A percentile compares a stretch with the other conserved stretches of the same genome.
These are phyloP conservation scores for Trichophyton rubrum DNA, from an alignment of 2,329 filamentous ascomycete genomes.

Conservation along the genomic window DNA sequence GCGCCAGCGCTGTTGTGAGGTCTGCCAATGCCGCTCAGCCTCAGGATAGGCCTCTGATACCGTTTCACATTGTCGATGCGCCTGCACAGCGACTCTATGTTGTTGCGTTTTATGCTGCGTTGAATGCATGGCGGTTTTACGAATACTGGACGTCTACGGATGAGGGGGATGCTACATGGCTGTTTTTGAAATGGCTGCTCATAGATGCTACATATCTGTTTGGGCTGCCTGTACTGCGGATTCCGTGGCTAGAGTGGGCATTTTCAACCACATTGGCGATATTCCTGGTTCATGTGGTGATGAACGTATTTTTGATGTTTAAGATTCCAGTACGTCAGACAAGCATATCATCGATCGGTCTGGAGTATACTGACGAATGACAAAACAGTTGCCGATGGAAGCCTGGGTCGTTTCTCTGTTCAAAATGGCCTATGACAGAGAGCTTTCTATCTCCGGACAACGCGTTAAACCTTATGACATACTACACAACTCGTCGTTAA, in stretches of 20 bases:
- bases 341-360: background rate
- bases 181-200: slow-evolving; percentile 86
- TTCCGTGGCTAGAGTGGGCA: slow-evolving; percentile 93
- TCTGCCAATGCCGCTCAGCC: slow-evolving; percentile 9
- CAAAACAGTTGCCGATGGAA: slow-evolving; percentile 55
- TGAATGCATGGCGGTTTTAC: slow-evolving; percentile 75
- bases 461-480: slow-evolving; percentile 81
- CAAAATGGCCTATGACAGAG: slow-evolving; percentile 80
- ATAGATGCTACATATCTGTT: slow-evolving; percentile 82
- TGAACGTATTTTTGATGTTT: slow-evolving; percentile 87
- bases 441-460: slow-evolving; percentile 84
- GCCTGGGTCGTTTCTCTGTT: slow-evolving; percentile 59
- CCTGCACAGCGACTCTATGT: slow-evolving; percentile 85
- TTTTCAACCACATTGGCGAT: slow-evolving; percentile 58
- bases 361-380: slow-evolving; percentile 5
- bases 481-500: slow-evolving; percentile 82
- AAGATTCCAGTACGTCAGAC: slow-evolving; percentile 55
- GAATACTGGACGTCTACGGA: slow-evolving; percentile 73
- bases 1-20: background rate
- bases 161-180: slow-evolving; percentile 73
- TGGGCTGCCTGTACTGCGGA: slow-evolving; percentile 70
- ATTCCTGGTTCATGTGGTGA: slow-evolving; percentile 57
- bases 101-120: slow-evolving; percentile 59
- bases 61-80: slow-evolving; percentile 69
- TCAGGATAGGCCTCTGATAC: slow-evolving; percentile 54